These are phyloP conservation scores for Alternaria sp. DNA, from an alignment of 2,329 filamentous ascomycete genomes.

Conservation along the genomic window DNA sequence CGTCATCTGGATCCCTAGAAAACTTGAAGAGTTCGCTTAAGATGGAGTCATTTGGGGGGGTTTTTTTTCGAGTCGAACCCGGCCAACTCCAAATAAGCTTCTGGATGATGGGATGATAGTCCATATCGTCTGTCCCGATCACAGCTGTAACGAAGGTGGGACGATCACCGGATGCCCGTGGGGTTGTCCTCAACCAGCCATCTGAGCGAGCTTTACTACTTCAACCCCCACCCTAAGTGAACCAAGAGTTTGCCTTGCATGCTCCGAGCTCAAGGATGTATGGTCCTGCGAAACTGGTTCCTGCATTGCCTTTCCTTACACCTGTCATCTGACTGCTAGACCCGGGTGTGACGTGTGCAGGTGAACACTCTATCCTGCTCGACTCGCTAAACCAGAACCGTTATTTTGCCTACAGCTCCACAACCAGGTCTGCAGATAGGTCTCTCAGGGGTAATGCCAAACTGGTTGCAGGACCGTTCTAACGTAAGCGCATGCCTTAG, in stretches of 20 bases:
- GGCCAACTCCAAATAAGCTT: not conserved
- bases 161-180: not conserved
- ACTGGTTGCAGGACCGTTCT: not conserved
- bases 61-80: not conserved
- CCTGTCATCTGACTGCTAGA: not conserved
- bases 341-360: not conserved
- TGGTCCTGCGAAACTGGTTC: not conserved
- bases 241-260: not conserved
- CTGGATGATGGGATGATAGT: not conserved
- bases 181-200: not conserved
- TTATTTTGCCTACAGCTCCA: not conserved
- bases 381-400: not conserved
- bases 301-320: slow-evolving; percentile 1
- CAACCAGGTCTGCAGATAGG: not conserved
- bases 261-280: not conserved
- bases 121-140: not conserved
- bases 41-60: not conserved
- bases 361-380: not conserved
- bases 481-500: not conserved
- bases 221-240: not conserved
- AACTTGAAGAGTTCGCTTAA: not conserved
- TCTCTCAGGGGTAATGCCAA: not conserved
- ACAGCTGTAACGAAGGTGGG: not conserved
- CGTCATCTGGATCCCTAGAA: not conserved
- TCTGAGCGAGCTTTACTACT: not conserved